Conservation (phyloP, 139 green algal genomes). For the Tetraselmis chui region DNA sequence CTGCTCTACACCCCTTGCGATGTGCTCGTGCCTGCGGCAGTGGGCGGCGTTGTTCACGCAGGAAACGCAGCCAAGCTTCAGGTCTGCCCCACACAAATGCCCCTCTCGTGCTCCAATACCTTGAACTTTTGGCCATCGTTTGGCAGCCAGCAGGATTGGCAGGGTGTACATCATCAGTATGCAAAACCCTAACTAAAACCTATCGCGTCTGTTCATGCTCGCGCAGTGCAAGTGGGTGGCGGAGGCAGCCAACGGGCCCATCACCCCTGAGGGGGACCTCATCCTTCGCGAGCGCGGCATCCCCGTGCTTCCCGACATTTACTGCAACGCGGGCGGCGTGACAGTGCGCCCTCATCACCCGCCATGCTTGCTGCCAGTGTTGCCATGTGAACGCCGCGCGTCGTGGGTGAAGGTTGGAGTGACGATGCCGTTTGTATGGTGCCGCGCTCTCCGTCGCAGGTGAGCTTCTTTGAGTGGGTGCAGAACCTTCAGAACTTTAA, state of each 20-base stretch:
- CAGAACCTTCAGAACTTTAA: slow-evolving; percentile 80
- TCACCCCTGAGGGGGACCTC: slow-evolving; percentile 33
- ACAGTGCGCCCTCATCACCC: too few relatives aligned
- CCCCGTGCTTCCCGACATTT: slow-evolving; percentile 67
- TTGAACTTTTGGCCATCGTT: too few relatives aligned
- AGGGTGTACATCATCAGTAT: too few relatives aligned
- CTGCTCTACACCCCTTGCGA: slow-evolving; percentile 63
- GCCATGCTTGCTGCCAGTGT: too few relatives aligned
- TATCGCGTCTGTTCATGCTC: too few relatives aligned
- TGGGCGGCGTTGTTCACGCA: slow-evolving; percentile 54
- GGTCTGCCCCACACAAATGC: neutral
- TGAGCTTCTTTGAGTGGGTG: slow-evolving; percentile 82
- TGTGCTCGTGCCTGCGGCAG: slow-evolving; percentile 83
- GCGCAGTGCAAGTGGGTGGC: slow-evolving; percentile 53
- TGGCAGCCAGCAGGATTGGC: too few relatives aligned
- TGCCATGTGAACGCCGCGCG: too few relatives aligned
- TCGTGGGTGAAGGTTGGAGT: too few relatives aligned
- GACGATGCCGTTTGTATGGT: too few relatives aligned
- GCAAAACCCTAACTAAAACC: too few relatives aligned
- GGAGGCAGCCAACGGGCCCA: slow-evolving; percentile 87
- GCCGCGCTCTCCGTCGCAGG: too few relatives aligned
- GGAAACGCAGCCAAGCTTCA: slow-evolving; percentile 10
- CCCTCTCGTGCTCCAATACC: too few relatives aligned
- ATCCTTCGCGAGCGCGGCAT: slow-evolving; percentile 63
- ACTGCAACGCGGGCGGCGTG: slow-evolving; percentile 43